These are phyloP conservation scores for Coemansia sp. DNA, from an alignment of 192 early-diverging fungal genomes.

Conservation along the genomic window DNA sequence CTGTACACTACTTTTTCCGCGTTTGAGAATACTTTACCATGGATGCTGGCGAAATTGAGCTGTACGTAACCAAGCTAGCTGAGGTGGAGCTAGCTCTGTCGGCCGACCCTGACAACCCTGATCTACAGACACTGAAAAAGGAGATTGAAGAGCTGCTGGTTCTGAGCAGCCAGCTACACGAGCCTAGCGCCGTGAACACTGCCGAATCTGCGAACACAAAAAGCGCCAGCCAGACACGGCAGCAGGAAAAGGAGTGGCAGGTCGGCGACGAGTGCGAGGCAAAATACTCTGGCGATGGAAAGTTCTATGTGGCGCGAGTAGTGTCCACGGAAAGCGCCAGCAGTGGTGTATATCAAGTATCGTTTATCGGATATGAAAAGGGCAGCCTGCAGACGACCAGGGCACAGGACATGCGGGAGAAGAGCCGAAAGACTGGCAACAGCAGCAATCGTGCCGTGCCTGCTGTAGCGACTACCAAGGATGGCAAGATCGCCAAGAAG, in stretches of 20 bases:
- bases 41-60: conserved; percentile 39
- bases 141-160: conserved; percentile 40
- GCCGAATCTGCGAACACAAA: conserved; percentile 3
- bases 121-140: conserved; percentile 38
- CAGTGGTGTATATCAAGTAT: conserved; percentile 9
- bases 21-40: conserved; percentile 7
- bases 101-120: conserved; percentile 34
- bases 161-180: conserved; percentile 22
- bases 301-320: conserved; percentile 23
- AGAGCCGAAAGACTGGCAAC: background rate
- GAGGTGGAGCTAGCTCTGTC: conserved; percentile 48
- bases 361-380: conserved; percentile 32
- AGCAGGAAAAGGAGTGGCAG: conserved; percentile 9
- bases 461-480: background rate
- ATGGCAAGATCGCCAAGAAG: conserved; percentile 19
- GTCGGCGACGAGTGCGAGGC: conserved; percentile 32
- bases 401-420: conserved; percentile 16
- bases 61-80: conserved; percentile 33
- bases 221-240: background rate
- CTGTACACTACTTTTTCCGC: background rate
- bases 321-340: conserved; percentile 7
- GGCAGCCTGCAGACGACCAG: conserved; percentile 23
- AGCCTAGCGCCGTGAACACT: background rate
- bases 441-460: background rate
- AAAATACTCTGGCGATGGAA: conserved; percentile 13